Base-by-base conservation (phyloP, 345 rosid genomes). In the Euclidium syriacum region DNA sequence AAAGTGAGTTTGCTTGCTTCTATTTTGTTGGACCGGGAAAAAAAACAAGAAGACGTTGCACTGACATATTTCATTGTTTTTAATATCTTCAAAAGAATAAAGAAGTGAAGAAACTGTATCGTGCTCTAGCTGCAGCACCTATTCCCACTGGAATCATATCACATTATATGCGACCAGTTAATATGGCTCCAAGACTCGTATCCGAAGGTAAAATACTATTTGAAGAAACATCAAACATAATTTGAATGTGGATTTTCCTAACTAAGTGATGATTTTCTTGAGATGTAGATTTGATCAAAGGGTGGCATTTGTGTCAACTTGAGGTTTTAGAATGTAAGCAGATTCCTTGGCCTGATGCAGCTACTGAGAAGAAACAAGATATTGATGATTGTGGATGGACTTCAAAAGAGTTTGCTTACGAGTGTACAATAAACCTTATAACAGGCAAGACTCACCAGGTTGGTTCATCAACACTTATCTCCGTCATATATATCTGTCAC, bases 401-500 rank as follows among this genome's bases (percentile, higher is more conserved):
- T 22, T 62, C 70, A 34, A 82, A 67, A 65, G 83, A 88, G 63
- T 62, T 47, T 67, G 92, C 96, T 39, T 91, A 79, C 10, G 98
- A 88, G 80, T 86, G 91, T 67, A 85, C 76, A 76, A 85, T 91
- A 64, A 91, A 86, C 76, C 95, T 91, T 52, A 25, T 91, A 74
- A 91, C 98, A 65, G 98, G 98, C 24, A 83, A 81, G n/a, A 91
- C 98, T 56, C 96, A 88, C 75, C 98, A 91, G 96, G 96, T 88
- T 3, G 2, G 64, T 56, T 36, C 53, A 44, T 67, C 15, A 9
- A 34, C 56, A 42, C 11, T 47, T 47, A n/a, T 34, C 52, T 29
- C 33, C 38, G 15, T 34, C 18, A 1, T n/a, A 26, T 16, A 50
- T 14, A 19, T 46, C 34, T 20, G n/a, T n/a, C 65, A 3, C 48